Percentiles rank a stretch among this genome's conserved stretches.
phyloP scores from a whole-genome alignment of 2,329 filamentous ascomycete species.

The Proliferodiscus dingleyae region DNA sequence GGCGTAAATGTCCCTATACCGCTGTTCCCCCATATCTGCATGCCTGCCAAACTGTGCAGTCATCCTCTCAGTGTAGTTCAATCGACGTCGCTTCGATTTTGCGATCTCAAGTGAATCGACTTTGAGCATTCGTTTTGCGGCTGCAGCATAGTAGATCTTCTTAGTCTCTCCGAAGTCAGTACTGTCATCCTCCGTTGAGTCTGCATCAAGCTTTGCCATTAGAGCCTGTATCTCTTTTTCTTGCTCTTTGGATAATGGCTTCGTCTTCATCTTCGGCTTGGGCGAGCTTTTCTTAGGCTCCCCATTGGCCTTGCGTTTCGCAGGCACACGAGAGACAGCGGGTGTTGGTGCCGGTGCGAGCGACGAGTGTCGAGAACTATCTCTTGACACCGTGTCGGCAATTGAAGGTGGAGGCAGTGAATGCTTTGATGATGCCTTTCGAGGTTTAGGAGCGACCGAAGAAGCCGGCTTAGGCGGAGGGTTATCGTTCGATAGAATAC shows the following conservation, averaged over 20 bases:
- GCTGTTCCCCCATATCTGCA: conserved; percentile 65
- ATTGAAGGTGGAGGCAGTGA: conserved; percentile 16
- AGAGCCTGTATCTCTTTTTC: conserved; percentile 65
- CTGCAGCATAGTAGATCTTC: conserved; percentile 48
- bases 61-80: conserved; percentile 54
- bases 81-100: conserved; percentile 58
- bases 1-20: conserved; percentile 73
- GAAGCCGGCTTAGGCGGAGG: conserved; percentile 52
- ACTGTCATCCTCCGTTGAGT: conserved; percentile 53
- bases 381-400: conserved; percentile 25
- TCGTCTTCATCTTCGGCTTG: conserved; percentile 40
- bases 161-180: conserved; percentile 46
- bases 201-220: conserved; percentile 54
- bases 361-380: conserved; percentile 43
- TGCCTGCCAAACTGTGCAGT: conserved; percentile 63
- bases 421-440: conserved; percentile 26
- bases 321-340: conserved; percentile 38
- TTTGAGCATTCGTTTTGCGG: conserved; percentile 64
- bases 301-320: conserved; percentile 35
- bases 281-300: conserved; percentile 54
- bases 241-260: conserved; percentile 51
- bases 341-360: conserved; percentile 40
- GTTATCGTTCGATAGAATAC: conserved; percentile 79
- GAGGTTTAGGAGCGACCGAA: conserved; percentile 22
- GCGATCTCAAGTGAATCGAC: conserved; percentile 57